These are phyloP conservation scores for Magnaporthiopsis poae DNA, from an alignment of 2,329 filamentous ascomycete genomes.

Conservation along the genomic window DNA sequence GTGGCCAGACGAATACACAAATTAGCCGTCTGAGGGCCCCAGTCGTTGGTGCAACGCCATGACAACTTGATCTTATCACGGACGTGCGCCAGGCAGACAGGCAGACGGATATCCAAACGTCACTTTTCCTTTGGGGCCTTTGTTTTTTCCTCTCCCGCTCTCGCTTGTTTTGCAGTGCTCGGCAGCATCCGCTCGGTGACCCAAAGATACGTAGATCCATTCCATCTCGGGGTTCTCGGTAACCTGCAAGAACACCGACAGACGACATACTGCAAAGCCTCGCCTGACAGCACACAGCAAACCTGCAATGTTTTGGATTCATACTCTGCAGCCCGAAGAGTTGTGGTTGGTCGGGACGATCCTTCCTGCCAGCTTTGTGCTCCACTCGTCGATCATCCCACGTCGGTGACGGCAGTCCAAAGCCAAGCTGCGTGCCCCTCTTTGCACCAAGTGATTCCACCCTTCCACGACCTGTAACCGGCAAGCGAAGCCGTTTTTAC, in stretches of 20 bases:
- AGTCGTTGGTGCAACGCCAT: background rate
- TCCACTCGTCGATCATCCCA: background rate
- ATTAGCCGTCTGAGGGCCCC: background rate
- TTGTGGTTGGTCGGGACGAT: background rate
- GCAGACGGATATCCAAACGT: background rate
- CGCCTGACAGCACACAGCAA: background rate
- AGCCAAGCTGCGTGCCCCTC: background rate
- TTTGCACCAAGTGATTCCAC: background rate
- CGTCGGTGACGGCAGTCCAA: background rate
- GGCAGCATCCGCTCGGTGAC: background rate
- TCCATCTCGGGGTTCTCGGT: background rate
- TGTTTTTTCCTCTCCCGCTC: no score
- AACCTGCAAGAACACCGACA: background rate
- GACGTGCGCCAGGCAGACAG: no score
- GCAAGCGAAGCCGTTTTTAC: background rate
- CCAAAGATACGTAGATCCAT: background rate
- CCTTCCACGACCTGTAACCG: no score
- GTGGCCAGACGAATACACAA: background rate
- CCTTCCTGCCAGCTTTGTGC: background rate
- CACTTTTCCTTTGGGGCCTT: background rate
- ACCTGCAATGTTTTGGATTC: background rate
- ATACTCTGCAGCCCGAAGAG: background rate
- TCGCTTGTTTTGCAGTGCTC: background rate
- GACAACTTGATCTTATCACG: background rate
- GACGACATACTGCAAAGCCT: background rate